Evolutionary conservation across 2,329 filamentous ascomycete species (phyloP), one percentile per base, ranked within the genome.

Genomic region (Coccinonectria pachysandricola): DNA sequence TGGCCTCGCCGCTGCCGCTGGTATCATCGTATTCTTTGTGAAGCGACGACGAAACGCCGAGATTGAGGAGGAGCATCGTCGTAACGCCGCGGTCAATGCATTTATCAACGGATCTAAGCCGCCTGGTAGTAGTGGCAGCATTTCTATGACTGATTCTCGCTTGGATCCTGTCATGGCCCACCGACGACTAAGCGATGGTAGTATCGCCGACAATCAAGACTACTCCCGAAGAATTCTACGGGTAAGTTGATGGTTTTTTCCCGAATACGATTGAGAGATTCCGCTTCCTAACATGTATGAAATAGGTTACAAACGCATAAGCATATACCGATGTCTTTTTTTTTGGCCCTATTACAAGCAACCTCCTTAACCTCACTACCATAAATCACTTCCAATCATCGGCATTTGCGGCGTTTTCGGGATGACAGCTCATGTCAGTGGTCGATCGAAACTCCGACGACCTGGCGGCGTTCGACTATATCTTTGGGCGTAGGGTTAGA

Each of bases 151-250:
- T 9, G 88, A 96, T 51, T 78, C 82, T 21, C 75, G 88, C 29
- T 74, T 95, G 31, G 88, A 96, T 40, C 85, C 86, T 6, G 77
- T 86, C 39, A 78, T 92, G 69, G 78, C 79, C 32, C 74, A 86
- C 43, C 71, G 85, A 50, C 75, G 87, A 56, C 71, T 88, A 62
- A 95, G 88, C 59, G 84, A 91, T 48, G 88, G 88, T 43, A 95
- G 87, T 57, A 95, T 96, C 55, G 88, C 87, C 27, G 88, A 96
- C 55, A 92, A 95, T 59, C 77, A 93, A 59, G 88, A 96, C 56
- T 96, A 94, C 62, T 95, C 88, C 37, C 76, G 88, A 60, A 81
- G 83, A 60, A 95, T 96, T 57, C 71, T 96, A 50, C 83, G 92
- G 75, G 88, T 93, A 70, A 41, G 72, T 62, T 31, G n/a, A 24